Conservation (phyloP, 352 stramenopile species). For the Phytophthora pistaciae region DNA sequence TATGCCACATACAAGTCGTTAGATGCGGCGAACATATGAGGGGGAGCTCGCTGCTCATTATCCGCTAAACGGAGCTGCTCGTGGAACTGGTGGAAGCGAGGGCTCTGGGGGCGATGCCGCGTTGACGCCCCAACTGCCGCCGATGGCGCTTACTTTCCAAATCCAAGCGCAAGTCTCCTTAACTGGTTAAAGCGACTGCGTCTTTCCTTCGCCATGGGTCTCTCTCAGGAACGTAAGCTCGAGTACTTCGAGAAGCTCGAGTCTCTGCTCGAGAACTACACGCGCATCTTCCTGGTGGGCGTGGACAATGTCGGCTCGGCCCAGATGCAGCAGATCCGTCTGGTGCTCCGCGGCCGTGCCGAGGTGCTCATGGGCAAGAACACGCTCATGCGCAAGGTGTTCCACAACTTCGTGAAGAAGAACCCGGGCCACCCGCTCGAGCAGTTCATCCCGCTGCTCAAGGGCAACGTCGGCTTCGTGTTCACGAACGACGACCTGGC, state of each 20-base stretch:
- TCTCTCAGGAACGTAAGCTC: slow-evolving; percentile 97
- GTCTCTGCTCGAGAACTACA: slow-evolving; percentile 96
- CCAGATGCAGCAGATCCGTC: slow-evolving; percentile 99
- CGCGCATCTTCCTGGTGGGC: slow-evolving; percentile 98
- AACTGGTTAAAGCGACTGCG: slow-evolving; percentile 91
- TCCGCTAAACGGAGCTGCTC: not conserved
- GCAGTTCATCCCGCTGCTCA: slow-evolving; percentile 86
- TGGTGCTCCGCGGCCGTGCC: slow-evolving; percentile 94
- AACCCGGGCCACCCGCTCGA: slow-evolving; percentile 97
- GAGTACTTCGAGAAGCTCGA: slow-evolving; percentile 99
- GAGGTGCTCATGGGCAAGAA: slow-evolving; percentile 99
- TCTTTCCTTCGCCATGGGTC: slow-evolving; percentile 88
- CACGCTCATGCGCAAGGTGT: slow-evolving; percentile 99
- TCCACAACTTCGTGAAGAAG: slow-evolving; percentile 97
- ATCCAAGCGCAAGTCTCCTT: slow-evolving; percentile 88
- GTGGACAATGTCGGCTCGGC: slow-evolving; percentile 99
- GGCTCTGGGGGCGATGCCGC: not conserved
- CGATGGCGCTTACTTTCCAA: slow-evolving; percentile 45
- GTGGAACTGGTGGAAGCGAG: slow-evolving; percentile 51
- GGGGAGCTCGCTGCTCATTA: slow-evolving; percentile 19
- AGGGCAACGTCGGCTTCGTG: slow-evolving; percentile 99
- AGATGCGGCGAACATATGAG: slow-evolving; percentile 23
- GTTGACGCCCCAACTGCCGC: not conserved
- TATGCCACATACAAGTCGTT: not conserved
- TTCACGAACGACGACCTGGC: slow-evolving; percentile 99